Percentiles rank a stretch among this genome's conserved stretches.
These are phyloP conservation scores for Aspergillus olivimuriae DNA, from an alignment of 495 filamentous ascomycete species.

Conservation along the genomic window DNA sequence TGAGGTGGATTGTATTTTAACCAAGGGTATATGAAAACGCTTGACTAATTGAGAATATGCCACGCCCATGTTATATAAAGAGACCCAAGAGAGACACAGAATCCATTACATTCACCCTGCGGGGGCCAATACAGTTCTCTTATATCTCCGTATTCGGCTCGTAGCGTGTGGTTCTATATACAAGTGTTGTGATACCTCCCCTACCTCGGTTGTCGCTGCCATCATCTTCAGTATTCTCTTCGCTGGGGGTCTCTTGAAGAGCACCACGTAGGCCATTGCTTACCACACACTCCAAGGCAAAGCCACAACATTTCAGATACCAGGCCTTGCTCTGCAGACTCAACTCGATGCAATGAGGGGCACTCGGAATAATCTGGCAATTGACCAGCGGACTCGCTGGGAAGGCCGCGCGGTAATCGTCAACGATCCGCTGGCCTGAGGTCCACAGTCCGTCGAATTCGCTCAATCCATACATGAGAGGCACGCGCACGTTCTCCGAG, in stretches of 20 bases:
- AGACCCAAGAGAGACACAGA: no score
- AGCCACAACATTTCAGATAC: slow-evolving; percentile 17
- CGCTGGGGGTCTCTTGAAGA: neutral
- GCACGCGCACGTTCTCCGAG: slow-evolving; percentile 13
- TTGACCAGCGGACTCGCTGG: slow-evolving; percentile 17
- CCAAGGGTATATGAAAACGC: no score
- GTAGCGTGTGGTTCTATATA: neutral
- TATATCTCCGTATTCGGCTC: neutral
- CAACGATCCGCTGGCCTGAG: slow-evolving; percentile 5
- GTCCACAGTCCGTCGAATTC: slow-evolving; percentile 19
- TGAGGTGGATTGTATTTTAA: no score
- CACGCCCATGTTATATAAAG: no score
- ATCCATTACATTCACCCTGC: no score
- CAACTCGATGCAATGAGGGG: slow-evolving; percentile 24
- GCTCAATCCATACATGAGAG: slow-evolving; percentile 16
- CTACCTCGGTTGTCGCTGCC: neutral
- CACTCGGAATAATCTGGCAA: slow-evolving; percentile 5
- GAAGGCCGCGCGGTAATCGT: slow-evolving; percentile 10
- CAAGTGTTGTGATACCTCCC: neutral
- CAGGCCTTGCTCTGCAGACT: slow-evolving; percentile 16
- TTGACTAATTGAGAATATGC: no score
- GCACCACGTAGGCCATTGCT: neutral
- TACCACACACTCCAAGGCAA: slow-evolving; percentile 17
- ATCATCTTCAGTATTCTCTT: neutral
- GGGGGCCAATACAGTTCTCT: no score